phyloP scores from a whole-genome alignment of 2,329 filamentous ascomycete genomes.

The Penicillium sp. region DNA sequence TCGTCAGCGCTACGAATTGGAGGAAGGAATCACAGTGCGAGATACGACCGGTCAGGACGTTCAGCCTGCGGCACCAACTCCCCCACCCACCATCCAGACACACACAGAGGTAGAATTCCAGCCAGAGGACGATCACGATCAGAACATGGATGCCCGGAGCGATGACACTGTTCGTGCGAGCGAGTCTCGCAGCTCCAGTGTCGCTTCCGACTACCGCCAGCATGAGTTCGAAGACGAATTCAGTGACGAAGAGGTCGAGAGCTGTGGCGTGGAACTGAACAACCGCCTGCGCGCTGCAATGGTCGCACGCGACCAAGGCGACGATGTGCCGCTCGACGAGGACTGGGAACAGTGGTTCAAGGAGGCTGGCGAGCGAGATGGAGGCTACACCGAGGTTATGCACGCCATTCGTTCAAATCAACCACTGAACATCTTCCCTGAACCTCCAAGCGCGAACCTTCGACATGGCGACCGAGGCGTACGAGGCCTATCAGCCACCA shows the following conservation, averaged over 20 bases:
- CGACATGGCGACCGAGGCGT: neutral
- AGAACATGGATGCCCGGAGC: conserved; percentile 20
- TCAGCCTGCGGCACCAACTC: conserved; percentile 47
- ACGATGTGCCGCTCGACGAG: conserved; percentile 44
- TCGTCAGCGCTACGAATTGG: conserved; percentile 48
- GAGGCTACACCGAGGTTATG: conserved; percentile 42
- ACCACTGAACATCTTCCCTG: conserved; percentile 32
- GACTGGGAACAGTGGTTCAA: conserved; percentile 60
- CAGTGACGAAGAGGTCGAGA: conserved; percentile 49
- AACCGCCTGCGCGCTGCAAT: conserved; percentile 53
- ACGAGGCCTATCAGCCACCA: neutral
- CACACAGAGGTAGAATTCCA: conserved; percentile 20
- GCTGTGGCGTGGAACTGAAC: conserved; percentile 53
- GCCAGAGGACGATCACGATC: conserved; percentile 23
- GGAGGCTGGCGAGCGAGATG: conserved; percentile 51
- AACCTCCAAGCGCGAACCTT: conserved; percentile 5
- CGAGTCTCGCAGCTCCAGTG: conserved; percentile 19
- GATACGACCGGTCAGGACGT: conserved; percentile 63
- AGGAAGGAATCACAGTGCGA: conserved; percentile 57
- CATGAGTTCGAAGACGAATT: conserved; percentile 41
- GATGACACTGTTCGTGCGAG: conserved; percentile 25
- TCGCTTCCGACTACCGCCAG: conserved; percentile 25
- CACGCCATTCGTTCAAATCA: conserved; percentile 39
- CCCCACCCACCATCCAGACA: conserved; percentile 31
- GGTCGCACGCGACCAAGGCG: conserved; percentile 52